phyloP scores from a whole-genome alignment of 345 rosid genomes.

The Brassica cretica region DNA sequence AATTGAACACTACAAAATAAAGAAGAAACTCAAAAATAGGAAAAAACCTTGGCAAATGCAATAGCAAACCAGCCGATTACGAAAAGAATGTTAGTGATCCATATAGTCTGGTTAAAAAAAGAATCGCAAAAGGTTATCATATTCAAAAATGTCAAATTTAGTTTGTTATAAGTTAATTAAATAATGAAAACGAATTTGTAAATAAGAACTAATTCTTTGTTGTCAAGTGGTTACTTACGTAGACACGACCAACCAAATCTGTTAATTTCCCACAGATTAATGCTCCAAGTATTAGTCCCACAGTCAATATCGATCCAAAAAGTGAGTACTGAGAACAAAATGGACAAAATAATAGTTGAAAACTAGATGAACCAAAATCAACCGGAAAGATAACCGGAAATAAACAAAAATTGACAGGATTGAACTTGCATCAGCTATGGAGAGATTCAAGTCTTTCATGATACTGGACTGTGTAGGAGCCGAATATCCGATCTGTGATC shows the following conservation, averaged over 20 bases:
- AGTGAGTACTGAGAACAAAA: conserved; percentile 44
- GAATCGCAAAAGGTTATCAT: neutral
- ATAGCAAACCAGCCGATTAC: conserved; percentile 55
- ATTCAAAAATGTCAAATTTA: neutral
- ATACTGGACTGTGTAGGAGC: conserved; percentile 41
- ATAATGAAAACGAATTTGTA: neutral
- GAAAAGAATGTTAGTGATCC: conserved; percentile 45
- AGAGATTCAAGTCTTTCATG: conserved; percentile 40
- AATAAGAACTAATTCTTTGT: neutral
- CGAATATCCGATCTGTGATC: conserved; percentile 33
- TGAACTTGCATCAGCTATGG: conserved; percentile 29
- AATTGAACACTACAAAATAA: neutral
- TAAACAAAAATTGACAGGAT: neutral
- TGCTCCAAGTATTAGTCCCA: conserved; percentile 55
- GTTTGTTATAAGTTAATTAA: neutral
- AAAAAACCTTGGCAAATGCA: conserved; percentile 53
- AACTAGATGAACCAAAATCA: neutral
- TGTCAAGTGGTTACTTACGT: conserved; percentile 36
- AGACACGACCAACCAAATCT: conserved; percentile 52
- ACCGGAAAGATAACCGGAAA: neutral
- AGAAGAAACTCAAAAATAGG: neutral
- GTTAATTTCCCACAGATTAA: conserved; percentile 45
- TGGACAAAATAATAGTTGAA: neutral
- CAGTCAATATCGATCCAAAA: conserved; percentile 54
- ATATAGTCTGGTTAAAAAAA: conserved; percentile 50